Evolutionary conservation across 805 yeast genomes (phyloP).

Genomic region (Myxozyma kluyveri): DNA sequence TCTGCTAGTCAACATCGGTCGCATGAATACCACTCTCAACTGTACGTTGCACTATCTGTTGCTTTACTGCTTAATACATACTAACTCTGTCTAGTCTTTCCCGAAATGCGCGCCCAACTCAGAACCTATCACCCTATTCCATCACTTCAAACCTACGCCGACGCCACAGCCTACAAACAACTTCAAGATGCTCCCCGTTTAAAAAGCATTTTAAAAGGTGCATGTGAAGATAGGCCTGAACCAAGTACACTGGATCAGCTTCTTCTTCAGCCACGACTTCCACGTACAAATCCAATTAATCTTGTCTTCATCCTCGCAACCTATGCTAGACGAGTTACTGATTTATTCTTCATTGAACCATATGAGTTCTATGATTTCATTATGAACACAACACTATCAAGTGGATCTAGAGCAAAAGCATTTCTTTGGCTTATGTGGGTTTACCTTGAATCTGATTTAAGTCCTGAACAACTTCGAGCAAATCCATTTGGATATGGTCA

Average conservation of each 20-base stretch:
- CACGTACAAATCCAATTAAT: constrained; percentile 67
- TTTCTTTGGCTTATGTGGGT: constrained; percentile 83
- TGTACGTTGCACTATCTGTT: no score
- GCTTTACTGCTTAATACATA: no score
- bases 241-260: constrained; percentile 52
- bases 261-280: constrained; percentile 34
- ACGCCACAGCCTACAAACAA: constrained; percentile 60
- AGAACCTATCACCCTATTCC: constrained; percentile 95
- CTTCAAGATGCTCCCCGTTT: constrained; percentile 93
- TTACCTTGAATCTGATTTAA: constrained; percentile 69
- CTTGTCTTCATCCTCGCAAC: constrained; percentile 71
- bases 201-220: constrained; percentile 83
- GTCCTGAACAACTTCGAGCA: constrained; percentile 46
- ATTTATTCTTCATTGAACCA: constrained; percentile 37
- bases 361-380: constrained; percentile 71
- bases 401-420: constrained; percentile 64
- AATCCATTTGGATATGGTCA: constrained; percentile 57
- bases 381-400: constrained; percentile 57
- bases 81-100: constrained; percentile 51
- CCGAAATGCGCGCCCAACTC: constrained; percentile 91
- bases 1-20: constrained; percentile 82
- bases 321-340: constrained; percentile 52
- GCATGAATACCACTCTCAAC: constrained; percentile 92
- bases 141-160: constrained; percentile 69
- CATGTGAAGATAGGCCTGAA: constrained; percentile 65